Evolutionary conservation across 2,329 filamentous ascomycete genomes (phyloP).

Genomic region (Zalaria obscura): DNA sequence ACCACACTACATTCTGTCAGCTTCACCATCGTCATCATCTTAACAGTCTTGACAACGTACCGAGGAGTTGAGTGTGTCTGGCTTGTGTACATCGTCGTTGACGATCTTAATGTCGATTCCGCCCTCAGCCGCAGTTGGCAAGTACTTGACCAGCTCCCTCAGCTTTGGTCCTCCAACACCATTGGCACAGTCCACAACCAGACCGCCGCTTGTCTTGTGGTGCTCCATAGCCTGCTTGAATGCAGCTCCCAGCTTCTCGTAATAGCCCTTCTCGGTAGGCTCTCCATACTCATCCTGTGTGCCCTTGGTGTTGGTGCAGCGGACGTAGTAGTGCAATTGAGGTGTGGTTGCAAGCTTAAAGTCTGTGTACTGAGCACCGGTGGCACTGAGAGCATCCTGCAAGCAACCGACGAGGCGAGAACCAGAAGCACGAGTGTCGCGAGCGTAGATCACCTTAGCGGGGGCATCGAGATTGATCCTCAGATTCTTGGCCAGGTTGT

Average conservation of each 20-base stretch:
- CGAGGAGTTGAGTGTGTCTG: constrained; percentile 78
- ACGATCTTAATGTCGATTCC: constrained; percentile 70
- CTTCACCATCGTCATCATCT: not conserved
- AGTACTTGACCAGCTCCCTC: constrained; percentile 67
- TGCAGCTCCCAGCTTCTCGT: constrained; percentile 75
- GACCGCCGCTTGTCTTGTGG: constrained; percentile 55
- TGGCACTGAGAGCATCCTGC: constrained; percentile 63
- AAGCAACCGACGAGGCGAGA: constrained; percentile 69
- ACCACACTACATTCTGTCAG: constrained; percentile 49
- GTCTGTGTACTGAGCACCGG: constrained; percentile 61
- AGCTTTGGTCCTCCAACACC: constrained; percentile 91
- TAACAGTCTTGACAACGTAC: constrained; percentile 35
- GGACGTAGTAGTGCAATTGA: constrained; percentile 93
- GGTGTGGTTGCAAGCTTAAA: constrained; percentile 89
- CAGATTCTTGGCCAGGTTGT: constrained; percentile 57
- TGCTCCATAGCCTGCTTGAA: constrained; percentile 74
- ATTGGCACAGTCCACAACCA: constrained; percentile 92
- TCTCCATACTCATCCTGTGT: constrained; percentile 80
- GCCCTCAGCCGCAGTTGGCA: constrained; percentile 53
- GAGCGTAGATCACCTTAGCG: constrained; percentile 74
- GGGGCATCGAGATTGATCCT: constrained; percentile 58
- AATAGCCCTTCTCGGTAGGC: constrained; percentile 83
- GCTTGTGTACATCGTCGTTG: constrained; percentile 86
- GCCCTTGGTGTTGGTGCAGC: constrained; percentile 84
- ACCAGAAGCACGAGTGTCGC: constrained; percentile 87